Percentiles rank a stretch among this genome's conserved stretches.
Evolutionary conservation across 768 basidiomycete genomes (phyloP).

Genomic region (Mycena amicta): DNA sequence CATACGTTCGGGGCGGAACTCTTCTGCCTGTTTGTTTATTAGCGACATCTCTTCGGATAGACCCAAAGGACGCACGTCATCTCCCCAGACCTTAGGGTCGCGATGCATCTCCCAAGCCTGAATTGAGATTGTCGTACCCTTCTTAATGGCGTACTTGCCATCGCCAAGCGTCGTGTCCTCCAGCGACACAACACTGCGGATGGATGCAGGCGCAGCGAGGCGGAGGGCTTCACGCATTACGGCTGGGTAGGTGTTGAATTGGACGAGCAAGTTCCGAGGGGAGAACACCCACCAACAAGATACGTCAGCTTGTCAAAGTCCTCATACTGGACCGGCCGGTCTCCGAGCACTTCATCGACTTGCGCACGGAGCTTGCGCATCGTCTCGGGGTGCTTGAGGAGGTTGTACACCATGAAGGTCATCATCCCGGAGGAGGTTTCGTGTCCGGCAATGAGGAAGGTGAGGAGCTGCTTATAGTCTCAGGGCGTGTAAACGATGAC

Average conservation of each 20-base stretch:
- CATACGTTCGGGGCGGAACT: constrained; percentile 53
- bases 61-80: constrained; percentile 50
- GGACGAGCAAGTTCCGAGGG: neutral
- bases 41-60: too few relatives aligned
- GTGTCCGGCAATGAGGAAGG: constrained; percentile 51
- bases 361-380: constrained; percentile 49
- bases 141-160: constrained; percentile 43
- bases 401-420: constrained; percentile 44
- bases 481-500: constrained; percentile 5
- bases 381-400: constrained; percentile 46
- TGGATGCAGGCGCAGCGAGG: constrained; percentile 40
- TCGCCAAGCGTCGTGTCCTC: constrained; percentile 41
- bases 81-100: constrained; percentile 51
- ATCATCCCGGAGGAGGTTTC: constrained; percentile 38
- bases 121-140: constrained; percentile 31
- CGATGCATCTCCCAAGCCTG: constrained; percentile 35
- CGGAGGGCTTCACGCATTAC: constrained; percentile 43
- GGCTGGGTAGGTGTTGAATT: constrained; percentile 25
- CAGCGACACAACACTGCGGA: constrained; percentile 33
- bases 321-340: constrained; percentile 37
- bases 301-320: constrained; percentile 49
- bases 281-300: constrained; percentile 34
- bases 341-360: constrained; percentile 48
- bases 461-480: constrained; percentile 36
- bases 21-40: constrained; percentile 35